Evolutionary conservation across 495 filamentous ascomycete genomes (phyloP).

Genomic region (Aspergillus heteromorphus): DNA sequence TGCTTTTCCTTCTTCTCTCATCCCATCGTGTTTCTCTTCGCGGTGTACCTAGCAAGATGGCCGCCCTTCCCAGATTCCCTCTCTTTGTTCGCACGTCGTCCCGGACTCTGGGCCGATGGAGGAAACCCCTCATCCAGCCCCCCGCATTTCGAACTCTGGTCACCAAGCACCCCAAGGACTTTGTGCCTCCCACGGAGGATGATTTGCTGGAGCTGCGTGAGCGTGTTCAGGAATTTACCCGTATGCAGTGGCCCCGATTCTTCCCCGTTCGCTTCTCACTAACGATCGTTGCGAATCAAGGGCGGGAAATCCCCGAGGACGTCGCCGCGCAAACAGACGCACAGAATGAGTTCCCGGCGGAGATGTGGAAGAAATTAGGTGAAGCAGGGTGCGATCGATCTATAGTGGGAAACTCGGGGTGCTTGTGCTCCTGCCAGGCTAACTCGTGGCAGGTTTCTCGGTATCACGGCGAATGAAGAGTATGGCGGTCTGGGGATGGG

Average conservation of each 20-base stretch:
- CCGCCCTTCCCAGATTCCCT: conserved; percentile 20
- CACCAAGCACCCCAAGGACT: conserved; percentile 82
- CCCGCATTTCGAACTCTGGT: conserved; percentile 37
- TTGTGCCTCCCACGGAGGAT: conserved; percentile 64
- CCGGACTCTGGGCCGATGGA: conserved; percentile 18
- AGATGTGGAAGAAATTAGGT: conserved; percentile 93
- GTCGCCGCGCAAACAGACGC: conserved; percentile 77
- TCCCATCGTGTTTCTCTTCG: background rate
- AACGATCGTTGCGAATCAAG: conserved; percentile 17
- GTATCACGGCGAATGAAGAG: conserved; percentile 90
- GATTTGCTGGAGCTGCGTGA: conserved; percentile 85
- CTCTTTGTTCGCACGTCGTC: conserved; percentile 30
- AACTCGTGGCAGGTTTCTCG: conserved; percentile 57
- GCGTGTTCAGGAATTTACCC: conserved; percentile 85
- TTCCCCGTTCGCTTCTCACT: background rate
- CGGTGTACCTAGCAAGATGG: conserved; percentile 23
- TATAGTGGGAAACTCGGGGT: background rate
- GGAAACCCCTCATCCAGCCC: conserved; percentile 24
- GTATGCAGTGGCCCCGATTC: conserved; percentile 26
- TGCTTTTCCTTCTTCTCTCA: background rate
- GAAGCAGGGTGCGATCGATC: conserved; percentile 60
- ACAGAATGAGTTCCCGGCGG: conserved; percentile 78
- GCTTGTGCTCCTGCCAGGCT: conserved; percentile 8
- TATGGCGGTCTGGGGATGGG: conserved; percentile 89
- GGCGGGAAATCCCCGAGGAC: conserved; percentile 67